Conservation (phyloP, 2,329 filamentous ascomycete species). For the Phoma sp. region DNA sequence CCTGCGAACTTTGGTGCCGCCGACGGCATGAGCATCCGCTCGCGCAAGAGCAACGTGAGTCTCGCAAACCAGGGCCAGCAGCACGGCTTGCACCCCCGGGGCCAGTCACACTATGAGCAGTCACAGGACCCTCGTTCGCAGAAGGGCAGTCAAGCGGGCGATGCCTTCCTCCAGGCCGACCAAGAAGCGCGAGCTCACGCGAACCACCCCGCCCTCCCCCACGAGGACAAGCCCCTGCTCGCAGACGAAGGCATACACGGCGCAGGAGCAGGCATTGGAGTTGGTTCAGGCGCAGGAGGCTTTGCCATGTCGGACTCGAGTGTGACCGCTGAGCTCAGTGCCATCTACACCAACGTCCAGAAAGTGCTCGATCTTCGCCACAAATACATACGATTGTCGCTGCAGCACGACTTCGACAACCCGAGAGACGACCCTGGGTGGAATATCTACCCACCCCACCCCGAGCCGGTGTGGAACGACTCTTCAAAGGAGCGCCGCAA, state of each 20-base stretch:
- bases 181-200: constrained; percentile 58
- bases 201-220: constrained; percentile 60
- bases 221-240: constrained; percentile 64
- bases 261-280: constrained; percentile 64
- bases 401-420: constrained; percentile 83
- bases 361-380: constrained; percentile 86
- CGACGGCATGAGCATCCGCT: constrained; percentile 51
- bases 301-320: constrained; percentile 77
- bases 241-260: constrained; percentile 65
- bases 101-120: constrained; percentile 41
- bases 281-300: constrained; percentile 68
- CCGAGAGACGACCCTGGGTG: constrained; percentile 84
- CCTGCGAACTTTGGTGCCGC: constrained; percentile 51
- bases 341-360: constrained; percentile 90
- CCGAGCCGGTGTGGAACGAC: constrained; percentile 86
- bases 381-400: constrained; percentile 85
- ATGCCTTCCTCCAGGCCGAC: constrained; percentile 56
- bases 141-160: constrained; percentile 25
- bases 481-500: constrained; percentile 56
- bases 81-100: constrained; percentile 32
- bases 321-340: constrained; percentile 81
- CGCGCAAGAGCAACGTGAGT: constrained; percentile 49
- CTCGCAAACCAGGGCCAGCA: constrained; percentile 38
- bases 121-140: constrained; percentile 37
- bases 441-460: constrained; percentile 90